Conservation (phyloP, 2,329 filamentous ascomycete genomes). For the Orbilia blumenaviensis region DNA sequence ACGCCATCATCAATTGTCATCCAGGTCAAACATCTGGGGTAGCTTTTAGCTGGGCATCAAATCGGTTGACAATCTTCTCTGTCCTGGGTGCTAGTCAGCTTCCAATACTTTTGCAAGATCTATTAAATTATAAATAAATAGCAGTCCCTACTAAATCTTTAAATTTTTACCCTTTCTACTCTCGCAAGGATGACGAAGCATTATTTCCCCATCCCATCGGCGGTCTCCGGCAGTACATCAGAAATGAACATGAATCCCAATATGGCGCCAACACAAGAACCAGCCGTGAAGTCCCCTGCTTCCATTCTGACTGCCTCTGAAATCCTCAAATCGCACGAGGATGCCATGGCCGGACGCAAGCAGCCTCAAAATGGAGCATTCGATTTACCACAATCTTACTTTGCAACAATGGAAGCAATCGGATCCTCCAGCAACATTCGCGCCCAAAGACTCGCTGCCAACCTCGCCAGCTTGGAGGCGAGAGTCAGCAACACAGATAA, state of each 20-base stretch:
- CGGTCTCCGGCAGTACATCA: not conserved
- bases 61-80: not conserved
- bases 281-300: slow-evolving; percentile 6
- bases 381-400: slow-evolving; percentile 28
- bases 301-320: slow-evolving; percentile 42
- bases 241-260: slow-evolving; percentile 18
- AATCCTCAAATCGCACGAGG: slow-evolving; percentile 43
- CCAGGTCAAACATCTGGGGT: slow-evolving; percentile 18
- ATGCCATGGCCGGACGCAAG: slow-evolving; percentile 25
- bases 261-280: not conserved
- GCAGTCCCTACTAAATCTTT: not conserved
- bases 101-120: not conserved
- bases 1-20: slow-evolving; percentile 19
- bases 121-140: slow-evolving; percentile 31
- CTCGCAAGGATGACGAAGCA: slow-evolving; percentile 26
- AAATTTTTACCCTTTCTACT: not conserved
- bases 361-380: slow-evolving; percentile 25
- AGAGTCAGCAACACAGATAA: slow-evolving; percentile 32
- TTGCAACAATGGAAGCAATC: slow-evolving; percentile 38
- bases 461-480: slow-evolving; percentile 42
- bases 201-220: slow-evolving; percentile 29
- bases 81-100: not conserved
- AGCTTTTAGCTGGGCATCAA: not conserved
- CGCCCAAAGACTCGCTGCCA: slow-evolving; percentile 41
- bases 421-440: slow-evolving; percentile 29